phyloP scores from a whole-genome alignment of 2,329 filamentous ascomycete species.

The Diaporthe humulicola region DNA sequence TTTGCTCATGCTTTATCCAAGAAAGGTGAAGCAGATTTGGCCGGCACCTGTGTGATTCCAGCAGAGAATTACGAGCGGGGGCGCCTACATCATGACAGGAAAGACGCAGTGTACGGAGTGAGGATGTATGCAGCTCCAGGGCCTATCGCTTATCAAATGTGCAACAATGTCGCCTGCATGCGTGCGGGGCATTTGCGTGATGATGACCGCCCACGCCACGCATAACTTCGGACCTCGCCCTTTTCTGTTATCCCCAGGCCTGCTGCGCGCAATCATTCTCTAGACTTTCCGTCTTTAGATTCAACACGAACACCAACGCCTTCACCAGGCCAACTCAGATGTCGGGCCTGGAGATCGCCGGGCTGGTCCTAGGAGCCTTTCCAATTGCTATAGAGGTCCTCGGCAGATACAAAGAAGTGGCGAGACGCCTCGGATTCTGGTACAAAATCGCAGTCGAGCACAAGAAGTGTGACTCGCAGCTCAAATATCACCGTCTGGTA shows the following conservation, averaged over 20 bases:
- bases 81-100: not conserved
- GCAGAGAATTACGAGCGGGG: not conserved
- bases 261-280: too few relatives aligned
- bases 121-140: not conserved
- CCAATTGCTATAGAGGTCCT: conserved; percentile 2
- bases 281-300: not conserved
- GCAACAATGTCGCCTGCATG: not conserved
- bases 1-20: not conserved
- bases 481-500: not conserved
- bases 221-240: not conserved
- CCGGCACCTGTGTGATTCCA: too few relatives aligned
- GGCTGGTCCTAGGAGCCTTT: not conserved
- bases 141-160: not conserved
- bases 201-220: not conserved
- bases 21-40: not conserved
- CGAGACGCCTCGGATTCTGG: not conserved
- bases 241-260: not conserved
- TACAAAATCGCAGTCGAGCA: not conserved
- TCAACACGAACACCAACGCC: not conserved
- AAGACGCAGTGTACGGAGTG: too few relatives aligned
- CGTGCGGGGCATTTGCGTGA: not conserved
- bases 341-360: not conserved
- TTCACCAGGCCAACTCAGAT: not conserved
- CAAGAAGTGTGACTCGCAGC: not conserved
- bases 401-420: conserved; percentile 13